A percentile compares a stretch with the other conserved stretches of the same genome.
Conservation (phyloP, 495 filamentous ascomycete genomes). For the Endocarpon pusillum region DNA sequence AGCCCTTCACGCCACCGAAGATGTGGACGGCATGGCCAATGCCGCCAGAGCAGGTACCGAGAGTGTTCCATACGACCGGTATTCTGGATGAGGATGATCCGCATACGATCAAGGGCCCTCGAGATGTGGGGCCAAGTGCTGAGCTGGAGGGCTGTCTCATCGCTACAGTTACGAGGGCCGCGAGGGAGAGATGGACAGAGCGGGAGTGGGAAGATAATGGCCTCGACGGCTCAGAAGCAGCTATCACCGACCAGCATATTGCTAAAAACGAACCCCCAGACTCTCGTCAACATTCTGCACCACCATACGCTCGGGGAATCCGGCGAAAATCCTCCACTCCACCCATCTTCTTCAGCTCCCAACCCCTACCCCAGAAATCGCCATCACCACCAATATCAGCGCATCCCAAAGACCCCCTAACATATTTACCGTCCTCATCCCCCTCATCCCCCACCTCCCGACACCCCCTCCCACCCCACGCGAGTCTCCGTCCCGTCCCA, state of each 20-base stretch:
- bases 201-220: constrained; percentile 16
- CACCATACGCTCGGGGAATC: too few relatives aligned
- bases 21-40: constrained; percentile 72
- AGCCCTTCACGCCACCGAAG: constrained; percentile 22
- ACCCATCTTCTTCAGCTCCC: background rate
- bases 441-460: too few relatives aligned
- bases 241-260: constrained; percentile 2
- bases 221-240: constrained; percentile 1
- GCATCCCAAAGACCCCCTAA: too few relatives aligned
- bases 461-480: too few relatives aligned
- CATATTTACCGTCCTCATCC: too few relatives aligned
- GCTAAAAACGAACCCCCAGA: constrained; percentile 4
- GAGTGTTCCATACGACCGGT: constrained; percentile 28
- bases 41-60: constrained; percentile 38
- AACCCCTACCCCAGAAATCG: too few relatives aligned
- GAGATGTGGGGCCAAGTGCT: constrained; percentile 31
- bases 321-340: constrained; percentile 8
- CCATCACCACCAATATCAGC: too few relatives aligned
- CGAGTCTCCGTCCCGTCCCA: too few relatives aligned
- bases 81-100: constrained; percentile 26
- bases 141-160: constrained; percentile 50
- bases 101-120: constrained; percentile 26
- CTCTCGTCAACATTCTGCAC: too few relatives aligned
- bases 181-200: constrained; percentile 40
- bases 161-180: constrained; percentile 40